Evolutionary conservation across 768 basidiomycete species (phyloP), one percentile per base, ranked within the genome.

Genomic region (Psilocybe sp.): DNA sequence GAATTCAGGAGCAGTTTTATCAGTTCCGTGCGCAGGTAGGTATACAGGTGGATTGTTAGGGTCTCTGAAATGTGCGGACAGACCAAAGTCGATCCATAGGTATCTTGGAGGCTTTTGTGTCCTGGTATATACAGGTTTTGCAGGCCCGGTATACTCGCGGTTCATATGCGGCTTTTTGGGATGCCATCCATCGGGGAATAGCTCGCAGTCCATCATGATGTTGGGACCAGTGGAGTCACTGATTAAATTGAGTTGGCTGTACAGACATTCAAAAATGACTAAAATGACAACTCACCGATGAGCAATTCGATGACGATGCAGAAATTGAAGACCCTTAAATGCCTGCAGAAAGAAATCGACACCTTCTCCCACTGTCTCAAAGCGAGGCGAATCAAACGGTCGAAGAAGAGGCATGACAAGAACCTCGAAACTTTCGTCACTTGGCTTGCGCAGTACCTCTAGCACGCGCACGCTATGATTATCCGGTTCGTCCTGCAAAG

Each of bases 51-150:
- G 41, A 0, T 56, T 49, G 5, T 68, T 56, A 0, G 59, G 42
- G 0, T 69, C 64, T 10, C 52, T 43, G 45, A 63, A 72, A 1
- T 34, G 60, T 1, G 60, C 47, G 0, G 73, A 68, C 2, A 70
- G 45, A 1, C 68, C 73, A 52, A 72, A 75, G 44, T 74, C 71
- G 12, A 69, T 72, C 39, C 70, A 61, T 35, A 70, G 69, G 39
- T 72, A 74, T 42, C 59, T 67, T 2, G 63, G 63, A 1, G 63
- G 67, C 4, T 54, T 52, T 37, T 64, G 58, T 0, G 67, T 69
- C 2, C 66, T 55, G 0, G 63, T 65, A 46, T 60, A 57, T 44
- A 56, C 60, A 3, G 43, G 53, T 50, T 8, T 15, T 23, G 40
- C 53, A 44, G n/a, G 23, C 32, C 52, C 52, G n/a, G 49, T 63